Evolutionary conservation across 192 early-diverging fungal species (phyloP).

Genomic region (Mortierella antarctica): DNA sequence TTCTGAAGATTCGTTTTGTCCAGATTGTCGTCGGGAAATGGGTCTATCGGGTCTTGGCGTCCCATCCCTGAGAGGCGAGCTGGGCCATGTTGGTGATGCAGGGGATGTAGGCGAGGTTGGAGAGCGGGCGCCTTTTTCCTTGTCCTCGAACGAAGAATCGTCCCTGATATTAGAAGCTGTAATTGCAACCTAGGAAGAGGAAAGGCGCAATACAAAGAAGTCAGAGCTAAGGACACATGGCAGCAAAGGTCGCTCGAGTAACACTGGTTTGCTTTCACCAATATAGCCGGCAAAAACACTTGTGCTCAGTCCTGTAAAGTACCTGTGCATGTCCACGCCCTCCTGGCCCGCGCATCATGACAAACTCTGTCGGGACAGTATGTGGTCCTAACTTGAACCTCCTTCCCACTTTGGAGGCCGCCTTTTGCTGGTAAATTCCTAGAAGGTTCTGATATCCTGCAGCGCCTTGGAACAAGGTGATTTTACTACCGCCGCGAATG

Average conservation of each 20-base stretch:
- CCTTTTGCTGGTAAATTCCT: conserved; percentile 87
- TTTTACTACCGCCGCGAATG: conserved; percentile 65
- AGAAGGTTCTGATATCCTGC: conserved; percentile 84
- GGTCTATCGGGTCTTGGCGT: neutral
- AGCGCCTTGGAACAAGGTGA: conserved; percentile 92
- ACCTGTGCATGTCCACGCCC: conserved; percentile 92
- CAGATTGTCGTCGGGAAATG: neutral
- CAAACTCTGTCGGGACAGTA: conserved; percentile 86
- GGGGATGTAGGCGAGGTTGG: neutral
- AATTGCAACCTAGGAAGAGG: conserved; percentile 62
- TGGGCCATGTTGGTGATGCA: neutral
- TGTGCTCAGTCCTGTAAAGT: neutral
- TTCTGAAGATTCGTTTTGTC: neutral
- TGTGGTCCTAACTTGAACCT: conserved; percentile 70
- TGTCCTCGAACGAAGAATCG: conserved; percentile 25
- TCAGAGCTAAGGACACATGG: neutral
- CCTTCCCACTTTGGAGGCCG: conserved; percentile 69
- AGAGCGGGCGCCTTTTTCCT: neutral
- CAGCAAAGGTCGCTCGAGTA: neutral
- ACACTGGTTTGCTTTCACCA: too few species aligned
- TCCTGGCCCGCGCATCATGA: conserved; percentile 94
- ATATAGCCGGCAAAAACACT: neutral
- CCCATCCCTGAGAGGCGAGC: neutral
- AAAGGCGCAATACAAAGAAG: neutral
- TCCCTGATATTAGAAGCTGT: conserved; percentile 56